Base-by-base conservation (phyloP, 1,284 basidiomycete species). In the Phylloboletellus chloephorus region DNA sequence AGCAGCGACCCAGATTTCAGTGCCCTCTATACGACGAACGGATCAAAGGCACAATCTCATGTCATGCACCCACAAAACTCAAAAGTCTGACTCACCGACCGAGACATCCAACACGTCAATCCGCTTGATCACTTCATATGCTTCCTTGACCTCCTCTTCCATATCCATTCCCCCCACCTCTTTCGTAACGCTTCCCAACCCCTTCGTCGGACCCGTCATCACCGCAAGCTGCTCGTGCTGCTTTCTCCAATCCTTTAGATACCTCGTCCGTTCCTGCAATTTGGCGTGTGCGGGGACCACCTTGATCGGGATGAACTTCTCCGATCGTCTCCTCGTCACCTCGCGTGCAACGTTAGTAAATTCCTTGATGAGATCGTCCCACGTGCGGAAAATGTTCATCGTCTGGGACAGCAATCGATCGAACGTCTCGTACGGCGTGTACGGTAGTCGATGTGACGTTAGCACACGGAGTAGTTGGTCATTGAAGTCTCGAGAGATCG, bases 271-370 rank as follows among this genome's bases (percentile, higher is more conserved):
- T 57, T 96, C 92, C 65, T 95, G 89, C 32, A 98, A 69, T 64
- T 93, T 91, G 29, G 82, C 83, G 56, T 98, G 95, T 1, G 89
- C 93, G 4, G 91, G 81, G 20, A 79, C 76, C 46, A 98, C 86
- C 67, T 98, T 97, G 74, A 98, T 98, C 4, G 94, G 94, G 46
- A 98, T 91, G 65, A 98, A 98, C 65, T 87, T 88, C 60, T 98
- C 96, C 31, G 74, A 74, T 7, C 95, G 79, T 67, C 94, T 94
- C 46, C 94, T 74, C 29, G 88, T 94, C 23, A 97, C 86, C 58
- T 98, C 96, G 50, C 96, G 78, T 3, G 95, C 95, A 33, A 97
- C 90, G 57, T 94, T 95, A 15, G 93, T 97, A 59, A 98, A 98
- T 60, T 97, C 95, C 67, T 98, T 98, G 69, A 97, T 88, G 40